A percentile compares a stretch with the other conserved stretches of the same genome.
These are phyloP conservation scores for Tieghemostelium lacteum DNA, from an alignment of 78 protist genomes.

Conservation along the genomic window DNA sequence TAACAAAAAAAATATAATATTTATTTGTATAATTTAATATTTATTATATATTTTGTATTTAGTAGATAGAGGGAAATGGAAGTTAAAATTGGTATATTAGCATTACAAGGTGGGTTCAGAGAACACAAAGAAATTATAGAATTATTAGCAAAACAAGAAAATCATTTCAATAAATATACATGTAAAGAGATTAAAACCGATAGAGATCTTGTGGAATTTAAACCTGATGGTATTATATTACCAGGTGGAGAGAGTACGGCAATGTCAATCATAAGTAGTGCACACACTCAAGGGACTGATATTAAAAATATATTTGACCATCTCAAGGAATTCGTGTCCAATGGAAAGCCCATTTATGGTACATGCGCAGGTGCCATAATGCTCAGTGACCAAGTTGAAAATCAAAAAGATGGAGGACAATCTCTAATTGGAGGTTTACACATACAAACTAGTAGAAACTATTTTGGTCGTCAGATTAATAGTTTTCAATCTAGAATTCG, in stretches of 20 bases:
- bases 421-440: slow-evolving; percentile 84
- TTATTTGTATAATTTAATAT: too few species aligned
- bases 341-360: slow-evolving; percentile 68
- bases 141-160: slow-evolving; percentile 3
- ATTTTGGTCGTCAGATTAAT: slow-evolving; percentile 89
- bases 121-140: slow-evolving; percentile 63
- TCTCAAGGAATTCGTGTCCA: slow-evolving; percentile 4
- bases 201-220: slow-evolving; percentile 25
- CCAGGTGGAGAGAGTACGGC: slow-evolving; percentile 87
- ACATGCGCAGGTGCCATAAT: slow-evolving; percentile 90
- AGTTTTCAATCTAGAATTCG: slow-evolving; percentile 60
- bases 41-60: too few species aligned
- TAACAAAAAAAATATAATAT: too few species aligned
- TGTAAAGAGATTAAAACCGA: slow-evolving; percentile 34
- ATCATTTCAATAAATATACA: neutral
- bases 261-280: slow-evolving; percentile 64
- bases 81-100: slow-evolving; percentile 59
- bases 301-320: slow-evolving; percentile 1
- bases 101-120: slow-evolving; percentile 77
- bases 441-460: slow-evolving; percentile 70
- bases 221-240: slow-evolving; percentile 70
- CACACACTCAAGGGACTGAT: neutral
- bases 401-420: slow-evolving; percentile 79
- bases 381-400: slow-evolving; percentile 50
- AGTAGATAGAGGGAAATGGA: too few species aligned